Evolutionary conservation across 1,284 basidiomycete genomes (phyloP), one percentile per base, ranked within the genome.

Genomic region (Sporisorium scitamineum): DNA sequence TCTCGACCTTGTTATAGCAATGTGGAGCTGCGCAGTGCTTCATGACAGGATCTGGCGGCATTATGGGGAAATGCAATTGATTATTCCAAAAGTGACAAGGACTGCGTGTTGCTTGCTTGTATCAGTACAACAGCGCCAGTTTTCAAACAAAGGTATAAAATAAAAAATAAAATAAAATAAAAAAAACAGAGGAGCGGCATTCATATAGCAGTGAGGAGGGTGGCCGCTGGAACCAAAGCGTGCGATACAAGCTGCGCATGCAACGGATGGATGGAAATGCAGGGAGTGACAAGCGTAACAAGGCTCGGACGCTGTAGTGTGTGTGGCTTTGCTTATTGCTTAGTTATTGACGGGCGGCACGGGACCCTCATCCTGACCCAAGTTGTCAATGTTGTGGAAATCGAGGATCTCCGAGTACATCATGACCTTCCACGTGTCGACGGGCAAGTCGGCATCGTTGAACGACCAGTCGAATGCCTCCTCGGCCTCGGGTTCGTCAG

Each of bases 381-480:
- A 70, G 61, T 78, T 76, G 68, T 84, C 84, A 53, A 85, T 83
- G 74, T 85, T 86, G 80, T 86, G 85, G 78, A 86, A 86, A 61
- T 86, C 84, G 44, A 87, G 82, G 52, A 87, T 87, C 76, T 88
- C 87, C 18, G 84, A 85, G 84, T 87, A 87, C 87, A 87, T 87
- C 87, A 87, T 87, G 82, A 98, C 96, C 88, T 97, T 98, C 96
- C 96, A 99, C 4, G 94, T 97, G 85, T 99, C 96, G 27, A 99
- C 94, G 0, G 97, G 97, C 50, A 99, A 89, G 86, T 99, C 96
- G n/a, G 97, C 97, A 80, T 99, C 96, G 87, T 99, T 99, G 90
- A 99, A 99, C 82, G 92, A 93, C 96, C 96, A 99, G 87, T 99
- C 96, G 83, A 99, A 99, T 83, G 94, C 92, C 86, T 98, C 95